Evolutionary conservation across 306 rosid species (phyloP), one percentile per base, ranked within the genome.

Genomic region (Betula pendula): DNA sequence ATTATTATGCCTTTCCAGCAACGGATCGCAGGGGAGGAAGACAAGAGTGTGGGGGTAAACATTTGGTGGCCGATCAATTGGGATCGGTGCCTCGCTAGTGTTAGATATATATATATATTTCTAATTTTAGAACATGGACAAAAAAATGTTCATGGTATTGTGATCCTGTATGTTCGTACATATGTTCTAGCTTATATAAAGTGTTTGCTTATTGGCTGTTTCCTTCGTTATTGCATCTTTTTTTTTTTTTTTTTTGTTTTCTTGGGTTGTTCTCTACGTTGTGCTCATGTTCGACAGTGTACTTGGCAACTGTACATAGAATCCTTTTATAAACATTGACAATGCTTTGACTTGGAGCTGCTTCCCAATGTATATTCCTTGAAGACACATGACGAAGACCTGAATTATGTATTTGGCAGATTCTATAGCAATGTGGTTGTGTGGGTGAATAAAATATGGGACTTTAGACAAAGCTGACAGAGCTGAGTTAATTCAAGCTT

Each of bases 81-180:
- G 84, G 84, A 78, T 77, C 40, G 73, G 80, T 81, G 75, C 79
- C 81, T 88, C 75, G 80, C 89, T 82, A 90, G 84, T 93, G 86
- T 80, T 74, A 83, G 81, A 80, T 60, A 48, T 45, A 68, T 5
- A 74, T 78, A 77, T 73, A 2, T 60, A 77, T 86, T 77, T 84
- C 92, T 91, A 88, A 87, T 90, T 85, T 79, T 82, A 85, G 85
- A 86, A 81, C 86, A 81, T 79, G 83, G 89, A 84, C 84, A 84
- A 77, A 84, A 83, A 85, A 85, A 79, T 84, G 79, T 82, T 85
- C 89, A 79, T 81, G 87, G 79, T 85, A 74, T 82, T 79, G 84
- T 80, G 83, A 85, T 85, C 89, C 80, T 92, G 88, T 84, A 86
- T 83, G 85, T 83, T 81, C 76, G 83, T 79, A 74, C 75, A 77